phyloP scores from a whole-genome alignment of 2,329 filamentous ascomycete genomes.

The Talaromyces albobiverticillius region DNA sequence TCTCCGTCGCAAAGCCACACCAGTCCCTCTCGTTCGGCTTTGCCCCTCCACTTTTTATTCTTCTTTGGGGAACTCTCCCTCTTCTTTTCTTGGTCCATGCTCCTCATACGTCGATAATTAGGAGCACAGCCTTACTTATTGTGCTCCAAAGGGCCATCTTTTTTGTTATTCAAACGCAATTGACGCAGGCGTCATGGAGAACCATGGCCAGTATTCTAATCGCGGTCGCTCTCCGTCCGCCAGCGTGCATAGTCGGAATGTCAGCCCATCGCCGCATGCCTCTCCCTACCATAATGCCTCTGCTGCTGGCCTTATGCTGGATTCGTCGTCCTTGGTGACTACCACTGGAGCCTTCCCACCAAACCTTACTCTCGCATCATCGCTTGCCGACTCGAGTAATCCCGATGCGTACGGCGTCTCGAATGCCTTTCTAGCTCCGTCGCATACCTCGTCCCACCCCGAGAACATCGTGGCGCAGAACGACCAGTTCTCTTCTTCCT shows the following conservation, averaged over 20 bases:
- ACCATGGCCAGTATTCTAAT: conserved; percentile 13
- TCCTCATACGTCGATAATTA: not conserved
- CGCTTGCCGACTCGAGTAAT: conserved; percentile 24
- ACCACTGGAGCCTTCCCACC: conserved; percentile 26
- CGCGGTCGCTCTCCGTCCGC: conserved; percentile 37
- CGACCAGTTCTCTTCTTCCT: conserved; percentile 34
- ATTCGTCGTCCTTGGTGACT: conserved; percentile 31
- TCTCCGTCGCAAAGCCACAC: not conserved
- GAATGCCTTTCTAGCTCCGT: conserved; percentile 33
- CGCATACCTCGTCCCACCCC: conserved; percentile 26
- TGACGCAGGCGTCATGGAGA: conserved; percentile 9
- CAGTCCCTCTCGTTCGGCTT: not conserved
- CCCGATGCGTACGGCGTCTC: conserved; percentile 34
- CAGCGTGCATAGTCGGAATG: conserved; percentile 36
- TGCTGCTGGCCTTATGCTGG: conserved; percentile 29
- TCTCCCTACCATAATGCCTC: conserved; percentile 34
- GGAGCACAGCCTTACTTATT: conserved; percentile 8
- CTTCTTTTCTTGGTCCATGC: not conserved
- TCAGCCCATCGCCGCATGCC: conserved; percentile 43
- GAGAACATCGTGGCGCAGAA: conserved; percentile 34
- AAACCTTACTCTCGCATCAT: conserved; percentile 31
- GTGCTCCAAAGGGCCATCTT: not conserved
- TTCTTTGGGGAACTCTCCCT: not conserved
- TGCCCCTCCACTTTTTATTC: conserved; percentile 9
- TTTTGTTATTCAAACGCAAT: not conserved